Evolutionary conservation across 2,329 filamentous ascomycete species (phyloP).

Genomic region (Beauveria bassiana): DNA sequence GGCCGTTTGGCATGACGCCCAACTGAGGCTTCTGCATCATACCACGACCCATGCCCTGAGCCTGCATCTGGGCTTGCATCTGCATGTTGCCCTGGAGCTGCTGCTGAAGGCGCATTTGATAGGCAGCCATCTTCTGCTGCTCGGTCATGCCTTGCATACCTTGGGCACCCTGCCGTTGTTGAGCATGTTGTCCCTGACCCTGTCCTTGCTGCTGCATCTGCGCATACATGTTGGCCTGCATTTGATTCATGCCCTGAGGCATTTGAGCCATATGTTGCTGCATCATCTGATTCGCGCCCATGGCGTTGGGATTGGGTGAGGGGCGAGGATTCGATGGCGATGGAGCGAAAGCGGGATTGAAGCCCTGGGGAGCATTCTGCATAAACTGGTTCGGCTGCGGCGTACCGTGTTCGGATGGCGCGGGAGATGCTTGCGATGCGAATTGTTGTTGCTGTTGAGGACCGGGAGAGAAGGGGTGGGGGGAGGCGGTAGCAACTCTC

Average conservation of each 20-base stretch:
- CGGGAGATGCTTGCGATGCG: constrained; percentile 63
- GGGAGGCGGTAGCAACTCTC: constrained; percentile 83
- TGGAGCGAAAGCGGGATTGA: constrained; percentile 51
- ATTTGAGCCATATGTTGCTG: constrained; percentile 44
- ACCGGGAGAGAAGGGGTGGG: constrained; percentile 79
- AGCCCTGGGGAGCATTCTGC: constrained; percentile 51
- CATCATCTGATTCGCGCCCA: constrained; percentile 47
- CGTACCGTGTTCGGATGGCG: constrained; percentile 68
- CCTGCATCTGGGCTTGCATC: constrained; percentile 45
- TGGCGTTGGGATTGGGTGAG: constrained; percentile 46
- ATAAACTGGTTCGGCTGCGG: constrained; percentile 67
- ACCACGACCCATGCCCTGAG: constrained; percentile 35
- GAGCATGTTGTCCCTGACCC: constrained; percentile 36
- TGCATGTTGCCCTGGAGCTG: constrained; percentile 56
- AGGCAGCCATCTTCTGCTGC: constrained; percentile 66
- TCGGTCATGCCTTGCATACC: constrained; percentile 38
- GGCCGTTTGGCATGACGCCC: constrained; percentile 20
- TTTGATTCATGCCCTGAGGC: constrained; percentile 25
- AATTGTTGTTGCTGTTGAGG: constrained; percentile 58
- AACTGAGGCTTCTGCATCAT: constrained; percentile 48
- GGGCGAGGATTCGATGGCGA: constrained; percentile 48
- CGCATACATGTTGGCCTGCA: constrained; percentile 26
- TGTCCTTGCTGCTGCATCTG: constrained; percentile 48
- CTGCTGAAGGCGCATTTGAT: constrained; percentile 77
- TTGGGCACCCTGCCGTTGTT: constrained; percentile 24